A percentile compares a stretch with the other conserved stretches of the same genome.
Evolutionary conservation across 805 yeast genomes (phyloP).

Genomic region (Ogataea pignaliae): DNA sequence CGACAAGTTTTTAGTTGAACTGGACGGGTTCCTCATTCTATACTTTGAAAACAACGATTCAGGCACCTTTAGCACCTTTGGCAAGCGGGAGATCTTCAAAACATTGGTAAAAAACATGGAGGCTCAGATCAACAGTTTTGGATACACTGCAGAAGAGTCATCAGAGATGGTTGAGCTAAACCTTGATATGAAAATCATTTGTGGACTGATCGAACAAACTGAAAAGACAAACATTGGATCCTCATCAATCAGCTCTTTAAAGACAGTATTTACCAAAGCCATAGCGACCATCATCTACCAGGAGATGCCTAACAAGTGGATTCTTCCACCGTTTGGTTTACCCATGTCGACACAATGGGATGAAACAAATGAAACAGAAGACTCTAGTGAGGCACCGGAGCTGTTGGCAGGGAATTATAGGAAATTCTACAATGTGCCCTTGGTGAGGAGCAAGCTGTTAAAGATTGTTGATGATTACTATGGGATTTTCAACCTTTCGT

Average conservation of each 20-base stretch:
- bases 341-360: too few relatives aligned
- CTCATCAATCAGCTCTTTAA: constrained; percentile 11
- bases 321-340: background rate
- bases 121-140: constrained; percentile 1
- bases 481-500: background rate
- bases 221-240: constrained; percentile 17
- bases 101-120: constrained; percentile 8
- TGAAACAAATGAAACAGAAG: too few relatives aligned
- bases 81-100: constrained; percentile 16
- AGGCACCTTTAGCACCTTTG: constrained; percentile 8
- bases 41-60: constrained; percentile 12
- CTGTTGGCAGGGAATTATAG: background rate
- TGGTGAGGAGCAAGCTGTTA: background rate
- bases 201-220: constrained; percentile 16
- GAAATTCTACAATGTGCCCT: background rate
- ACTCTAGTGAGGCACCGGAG: too few relatives aligned
- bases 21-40: constrained; percentile 8
- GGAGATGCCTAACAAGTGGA: constrained; percentile 6
- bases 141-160: background rate
- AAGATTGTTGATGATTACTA: background rate
- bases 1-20: constrained; percentile 5
- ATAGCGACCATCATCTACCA: constrained; percentile 8
- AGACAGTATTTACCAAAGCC: constrained; percentile 15
- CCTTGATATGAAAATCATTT: constrained; percentile 11
- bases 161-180: constrained; percentile 12